These are phyloP conservation scores for Vigna unguiculata DNA, from an alignment of 306 rosid genomes.

Conservation along the genomic window DNA sequence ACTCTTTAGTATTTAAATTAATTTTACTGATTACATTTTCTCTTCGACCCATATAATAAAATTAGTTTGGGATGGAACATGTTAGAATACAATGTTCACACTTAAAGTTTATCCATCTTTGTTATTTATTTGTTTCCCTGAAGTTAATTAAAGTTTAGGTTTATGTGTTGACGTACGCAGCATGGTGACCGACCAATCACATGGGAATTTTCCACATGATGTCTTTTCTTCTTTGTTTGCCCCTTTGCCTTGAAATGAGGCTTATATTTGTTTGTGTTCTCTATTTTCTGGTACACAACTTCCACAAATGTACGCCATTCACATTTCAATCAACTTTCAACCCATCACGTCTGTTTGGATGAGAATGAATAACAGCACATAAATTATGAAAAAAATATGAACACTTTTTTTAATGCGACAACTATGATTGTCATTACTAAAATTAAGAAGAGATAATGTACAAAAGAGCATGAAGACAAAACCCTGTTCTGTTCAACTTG, in stretches of 20 bases:
- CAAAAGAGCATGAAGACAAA: neutral
- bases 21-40: neutral
- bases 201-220: constrained; percentile 20
- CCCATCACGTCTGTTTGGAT: neutral
- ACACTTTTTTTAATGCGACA: neutral
- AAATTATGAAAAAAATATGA: neutral
- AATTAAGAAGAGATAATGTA: neutral
- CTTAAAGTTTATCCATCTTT: neutral
- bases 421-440: neutral
- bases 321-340: constrained; percentile 11
- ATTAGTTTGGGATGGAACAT: neutral
- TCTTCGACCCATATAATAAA: neutral
- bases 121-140: too few relatives aligned
- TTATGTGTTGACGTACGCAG: constrained; percentile 5
- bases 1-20: neutral
- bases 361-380: neutral
- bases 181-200: constrained; percentile 37
- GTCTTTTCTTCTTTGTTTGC: neutral
- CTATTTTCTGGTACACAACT: neutral
- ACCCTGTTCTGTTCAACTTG: too few relatives aligned
- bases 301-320: constrained; percentile 9
- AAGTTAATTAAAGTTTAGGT: neutral
- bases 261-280: neutral
- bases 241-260: neutral
- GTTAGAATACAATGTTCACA: neutral